Evolutionary conservation across 148 eudicot genomes (phyloP), one percentile per base, ranked within the genome.

Genomic region (Mesembryanthemum crystallinum): DNA sequence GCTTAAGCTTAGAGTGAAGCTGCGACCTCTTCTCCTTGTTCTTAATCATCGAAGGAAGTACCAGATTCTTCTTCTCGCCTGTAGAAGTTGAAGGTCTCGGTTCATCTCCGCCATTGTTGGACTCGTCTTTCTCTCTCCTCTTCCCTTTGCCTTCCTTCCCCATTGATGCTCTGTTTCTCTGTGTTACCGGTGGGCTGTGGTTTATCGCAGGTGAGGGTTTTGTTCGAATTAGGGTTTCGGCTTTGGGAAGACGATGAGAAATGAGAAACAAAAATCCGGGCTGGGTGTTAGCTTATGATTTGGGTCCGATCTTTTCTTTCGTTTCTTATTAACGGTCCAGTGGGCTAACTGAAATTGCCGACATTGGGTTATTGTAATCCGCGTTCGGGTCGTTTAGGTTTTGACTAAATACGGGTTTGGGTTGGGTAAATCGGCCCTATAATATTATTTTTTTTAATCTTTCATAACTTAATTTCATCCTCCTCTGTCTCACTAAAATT

Each of bases 1-100:
- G 91, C 85, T 93, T 91, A 18, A 91, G 81, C 78, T 94, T 94
- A 0, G 92, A 82, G 60, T 92, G 92, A 69, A 92, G 73, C n/a
- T 84, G 92, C 3, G 97, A 83, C 63, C 98, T 81, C 76, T 90
- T 92, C 54, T 83, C 92, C 77, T 94, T 93, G 83, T 94, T 94
- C 74, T 94, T 94, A 6, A 94, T 88, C 86, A 76, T 88, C 0
- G 98, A 94, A 2, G 98, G 98, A 10, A 87, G 87, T 45, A 92
- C 57, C 81, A 77, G 72, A 57, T 78, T 69, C 76, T 55, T 75
- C 29, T 77, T 64, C 14, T 77, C 80, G 13, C 0, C 69, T 32
- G 79, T 21, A 74, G 75, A 33, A 25, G 82, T 65, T 17, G 82
- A 76, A 64, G 82, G 73, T 13, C 25, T 79, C 20, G 73, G 23